Conservation (phyloP, 2,329 filamentous ascomycete genomes). For the Colletotrichum australisinense region DNA sequence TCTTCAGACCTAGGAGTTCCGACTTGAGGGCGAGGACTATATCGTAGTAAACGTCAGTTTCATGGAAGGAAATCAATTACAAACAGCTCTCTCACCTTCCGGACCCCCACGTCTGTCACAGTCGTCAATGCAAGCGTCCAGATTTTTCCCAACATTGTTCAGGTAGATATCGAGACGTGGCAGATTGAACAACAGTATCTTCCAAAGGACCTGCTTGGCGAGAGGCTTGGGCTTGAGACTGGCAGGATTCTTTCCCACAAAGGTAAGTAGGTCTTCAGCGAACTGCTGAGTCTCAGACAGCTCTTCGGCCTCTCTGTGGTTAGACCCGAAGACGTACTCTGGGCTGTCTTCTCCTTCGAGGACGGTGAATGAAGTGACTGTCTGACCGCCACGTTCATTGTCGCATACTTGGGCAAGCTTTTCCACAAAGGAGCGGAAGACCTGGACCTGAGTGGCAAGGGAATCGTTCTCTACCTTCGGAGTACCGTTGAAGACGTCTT, state of each 20-base stretch:
- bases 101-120: neutral
- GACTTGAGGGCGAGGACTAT: neutral
- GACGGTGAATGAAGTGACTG: slow-evolving; percentile 44
- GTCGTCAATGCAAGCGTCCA: neutral
- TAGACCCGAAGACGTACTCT: slow-evolving; percentile 46
- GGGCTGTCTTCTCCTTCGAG: slow-evolving; percentile 42
- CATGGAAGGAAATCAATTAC: neutral
- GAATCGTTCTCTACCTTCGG: slow-evolving; percentile 15
- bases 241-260: neutral
- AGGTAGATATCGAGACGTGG: slow-evolving; percentile 12
- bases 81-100: neutral
- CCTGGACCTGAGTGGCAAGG: slow-evolving; percentile 35
- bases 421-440: slow-evolving; percentile 44
- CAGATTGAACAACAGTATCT: slow-evolving; percentile 16
- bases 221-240: neutral
- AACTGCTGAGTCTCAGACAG: neutral
- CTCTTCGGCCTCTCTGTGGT: slow-evolving; percentile 32
- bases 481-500: neutral
- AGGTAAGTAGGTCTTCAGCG: neutral
- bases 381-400: slow-evolving; percentile 41
- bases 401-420: slow-evolving; percentile 46
- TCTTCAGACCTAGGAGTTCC: neutral
- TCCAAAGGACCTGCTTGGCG: slow-evolving; percentile 4
- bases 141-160: neutral
- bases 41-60: too few species aligned